phyloP scores from a whole-genome alignment of 2,329 filamentous ascomycete genomes.

The Diaporthe batatas region DNA sequence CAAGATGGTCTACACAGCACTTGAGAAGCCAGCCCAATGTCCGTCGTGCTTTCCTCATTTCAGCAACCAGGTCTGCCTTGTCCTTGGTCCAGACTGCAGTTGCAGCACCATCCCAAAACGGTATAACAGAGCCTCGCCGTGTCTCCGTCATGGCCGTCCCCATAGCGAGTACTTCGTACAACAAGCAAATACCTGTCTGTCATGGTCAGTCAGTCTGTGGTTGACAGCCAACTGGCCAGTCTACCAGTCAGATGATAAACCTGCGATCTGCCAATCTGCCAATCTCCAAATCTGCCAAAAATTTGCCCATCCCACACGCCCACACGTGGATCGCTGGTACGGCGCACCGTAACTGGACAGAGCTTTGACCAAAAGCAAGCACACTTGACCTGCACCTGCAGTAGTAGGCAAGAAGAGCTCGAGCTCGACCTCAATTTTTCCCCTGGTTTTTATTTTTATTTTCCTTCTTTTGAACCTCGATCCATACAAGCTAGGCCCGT shows the following conservation, averaged over 20 bases:
- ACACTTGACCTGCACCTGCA: no score
- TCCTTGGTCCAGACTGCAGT: not conserved
- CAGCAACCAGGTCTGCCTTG: constrained; percentile 8
- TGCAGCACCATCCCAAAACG: constrained; percentile 13
- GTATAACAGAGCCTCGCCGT: not conserved
- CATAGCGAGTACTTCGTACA: no score
- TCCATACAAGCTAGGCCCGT: not conserved
- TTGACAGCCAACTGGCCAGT: not conserved
- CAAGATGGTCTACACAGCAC: not conserved
- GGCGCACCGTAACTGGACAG: not conserved
- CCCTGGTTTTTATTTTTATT: no score
- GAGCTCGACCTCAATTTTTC: not conserved
- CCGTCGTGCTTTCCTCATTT: constrained; percentile 9
- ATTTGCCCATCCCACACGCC: not conserved
- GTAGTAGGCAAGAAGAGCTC: not conserved
- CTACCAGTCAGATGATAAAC: not conserved
- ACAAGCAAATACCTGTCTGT: no score
- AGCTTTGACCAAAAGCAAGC: not conserved
- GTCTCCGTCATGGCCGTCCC: not conserved
- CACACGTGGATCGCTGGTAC: not conserved
- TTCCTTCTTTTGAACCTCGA: not conserved
- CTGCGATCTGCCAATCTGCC: constrained; percentile 19
- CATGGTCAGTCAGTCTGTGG: not conserved
- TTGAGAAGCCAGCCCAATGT: not conserved
- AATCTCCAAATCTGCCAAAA: not conserved